Conservation (phyloP, 305 asterid genomes). For the Fraxinus ornus region DNA sequence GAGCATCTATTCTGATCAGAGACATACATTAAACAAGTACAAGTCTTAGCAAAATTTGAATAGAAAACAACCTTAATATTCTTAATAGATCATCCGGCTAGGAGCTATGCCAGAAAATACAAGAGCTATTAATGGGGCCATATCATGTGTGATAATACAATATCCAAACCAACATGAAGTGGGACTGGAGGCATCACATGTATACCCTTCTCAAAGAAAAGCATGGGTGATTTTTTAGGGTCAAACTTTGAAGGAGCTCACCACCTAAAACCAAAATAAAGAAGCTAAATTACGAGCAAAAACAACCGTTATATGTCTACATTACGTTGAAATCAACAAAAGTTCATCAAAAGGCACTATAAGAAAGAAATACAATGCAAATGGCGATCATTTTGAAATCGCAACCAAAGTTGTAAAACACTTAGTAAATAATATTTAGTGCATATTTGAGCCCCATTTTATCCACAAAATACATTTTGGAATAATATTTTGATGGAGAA, state of each 20-base stretch:
- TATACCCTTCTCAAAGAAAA: conserved; percentile 77
- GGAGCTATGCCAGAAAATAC: background rate
- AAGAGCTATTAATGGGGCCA: conserved; percentile 22
- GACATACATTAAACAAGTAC: background rate
- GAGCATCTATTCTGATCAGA: background rate
- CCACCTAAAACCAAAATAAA: conserved; percentile 62
- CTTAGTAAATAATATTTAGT: too few relatives aligned
- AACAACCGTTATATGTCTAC: background rate
- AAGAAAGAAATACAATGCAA: too few relatives aligned
- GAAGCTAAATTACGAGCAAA: conserved; percentile 13
- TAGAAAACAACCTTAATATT: background rate
- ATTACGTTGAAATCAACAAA: too few relatives aligned
- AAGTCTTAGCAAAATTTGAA: background rate
- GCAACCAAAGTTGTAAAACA: too few relatives aligned
- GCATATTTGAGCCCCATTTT: too few relatives aligned
- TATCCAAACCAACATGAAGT: conserved; percentile 72
- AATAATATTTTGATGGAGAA: too few relatives aligned
- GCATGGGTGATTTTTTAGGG: conserved; percentile 86
- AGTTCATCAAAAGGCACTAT: too few relatives aligned
- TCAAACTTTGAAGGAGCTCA: conserved; percentile 99
- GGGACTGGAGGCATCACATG: conserved; percentile 70
- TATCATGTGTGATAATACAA: conserved; percentile 79
- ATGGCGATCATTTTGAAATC: too few relatives aligned
- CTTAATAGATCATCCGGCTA: background rate
- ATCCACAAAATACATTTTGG: too few relatives aligned